Evolutionary conservation across 768 basidiomycete genomes (phyloP).

Genomic region (Trametes sanguinea): DNA sequence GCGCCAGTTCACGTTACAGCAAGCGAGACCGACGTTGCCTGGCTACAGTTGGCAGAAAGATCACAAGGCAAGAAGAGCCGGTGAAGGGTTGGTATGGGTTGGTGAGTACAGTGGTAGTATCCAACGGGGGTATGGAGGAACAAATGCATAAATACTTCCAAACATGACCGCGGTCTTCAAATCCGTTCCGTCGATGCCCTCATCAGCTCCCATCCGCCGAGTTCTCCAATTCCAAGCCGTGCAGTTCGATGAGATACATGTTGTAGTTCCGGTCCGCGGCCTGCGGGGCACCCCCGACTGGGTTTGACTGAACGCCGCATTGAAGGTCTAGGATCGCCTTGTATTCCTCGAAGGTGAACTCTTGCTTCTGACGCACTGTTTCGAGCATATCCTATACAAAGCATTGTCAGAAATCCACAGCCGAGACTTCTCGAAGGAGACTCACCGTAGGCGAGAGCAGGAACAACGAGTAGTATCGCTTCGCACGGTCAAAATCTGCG

Average conservation of each 20-base stretch:
- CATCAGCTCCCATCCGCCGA: constrained; percentile 37
- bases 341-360: constrained; percentile 90
- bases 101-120: constrained; percentile 25
- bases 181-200: background rate
- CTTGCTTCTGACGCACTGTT: constrained; percentile 57
- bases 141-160: constrained; percentile 25
- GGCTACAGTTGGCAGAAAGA: constrained; percentile 33
- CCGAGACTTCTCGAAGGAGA: background rate
- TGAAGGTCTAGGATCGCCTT: constrained; percentile 88
- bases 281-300: constrained; percentile 50
- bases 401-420: background rate
- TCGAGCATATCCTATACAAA: constrained; percentile 71
- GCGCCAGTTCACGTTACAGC: constrained; percentile 24
- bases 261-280: constrained; percentile 75
- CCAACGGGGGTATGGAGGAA: constrained; percentile 19
- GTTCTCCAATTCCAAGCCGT: constrained; percentile 67
- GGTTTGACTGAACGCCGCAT: constrained; percentile 75
- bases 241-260: constrained; percentile 88
- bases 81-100: constrained; percentile 11
- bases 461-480: constrained; percentile 83
- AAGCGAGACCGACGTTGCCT: constrained; percentile 37
- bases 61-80: background rate
- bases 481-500: constrained; percentile 73
- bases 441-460: constrained; percentile 70
- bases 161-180: background rate